Conservation (phyloP, 495 filamentous ascomycete species). For the Durotheca rogersii region DNA sequence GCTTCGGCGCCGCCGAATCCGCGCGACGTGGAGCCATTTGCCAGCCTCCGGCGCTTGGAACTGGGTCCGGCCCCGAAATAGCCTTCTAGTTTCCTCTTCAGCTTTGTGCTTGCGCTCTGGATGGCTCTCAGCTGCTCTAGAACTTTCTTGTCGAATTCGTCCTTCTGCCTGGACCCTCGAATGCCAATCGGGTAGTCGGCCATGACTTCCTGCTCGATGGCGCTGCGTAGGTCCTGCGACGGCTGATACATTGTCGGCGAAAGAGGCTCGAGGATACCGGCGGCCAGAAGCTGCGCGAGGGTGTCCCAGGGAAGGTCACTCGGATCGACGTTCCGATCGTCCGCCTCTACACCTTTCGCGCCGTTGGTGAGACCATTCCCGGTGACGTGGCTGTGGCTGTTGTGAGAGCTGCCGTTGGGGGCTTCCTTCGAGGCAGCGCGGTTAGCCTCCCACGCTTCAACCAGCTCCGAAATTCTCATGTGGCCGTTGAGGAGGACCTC, state of each 20-base stretch:
- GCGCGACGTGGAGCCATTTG: constrained; percentile 38
- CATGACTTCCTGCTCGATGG: constrained; percentile 45
- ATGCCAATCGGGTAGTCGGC: constrained; percentile 41
- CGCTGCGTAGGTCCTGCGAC: constrained; percentile 39
- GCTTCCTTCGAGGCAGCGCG: constrained; percentile 34
- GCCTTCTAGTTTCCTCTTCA: constrained; percentile 52
- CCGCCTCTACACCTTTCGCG: constrained; percentile 26
- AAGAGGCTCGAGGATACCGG: constrained; percentile 48
- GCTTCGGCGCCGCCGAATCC: constrained; percentile 36
- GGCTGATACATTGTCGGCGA: constrained; percentile 42
- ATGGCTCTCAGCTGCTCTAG: constrained; percentile 55
- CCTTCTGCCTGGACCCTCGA: constrained; percentile 57
- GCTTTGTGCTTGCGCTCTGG: constrained; percentile 43
- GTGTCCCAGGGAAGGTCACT: constrained; percentile 41
- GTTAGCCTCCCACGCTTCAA: constrained; percentile 44
- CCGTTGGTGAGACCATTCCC: constrained; percentile 19
- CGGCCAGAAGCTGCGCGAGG: constrained; percentile 46
- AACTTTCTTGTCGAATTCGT: constrained; percentile 54
- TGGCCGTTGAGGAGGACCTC: constrained; percentile 77
- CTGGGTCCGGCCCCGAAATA: constrained; percentile 35
- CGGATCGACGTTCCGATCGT: constrained; percentile 23
- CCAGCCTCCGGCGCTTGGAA: constrained; percentile 51
- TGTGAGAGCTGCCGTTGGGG: constrained; percentile 17
- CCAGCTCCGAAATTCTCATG: constrained; percentile 68
- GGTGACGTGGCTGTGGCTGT: constrained; percentile 17